phyloP scores from a whole-genome alignment of 805 yeast species.

The Candida loeiensis region DNA sequence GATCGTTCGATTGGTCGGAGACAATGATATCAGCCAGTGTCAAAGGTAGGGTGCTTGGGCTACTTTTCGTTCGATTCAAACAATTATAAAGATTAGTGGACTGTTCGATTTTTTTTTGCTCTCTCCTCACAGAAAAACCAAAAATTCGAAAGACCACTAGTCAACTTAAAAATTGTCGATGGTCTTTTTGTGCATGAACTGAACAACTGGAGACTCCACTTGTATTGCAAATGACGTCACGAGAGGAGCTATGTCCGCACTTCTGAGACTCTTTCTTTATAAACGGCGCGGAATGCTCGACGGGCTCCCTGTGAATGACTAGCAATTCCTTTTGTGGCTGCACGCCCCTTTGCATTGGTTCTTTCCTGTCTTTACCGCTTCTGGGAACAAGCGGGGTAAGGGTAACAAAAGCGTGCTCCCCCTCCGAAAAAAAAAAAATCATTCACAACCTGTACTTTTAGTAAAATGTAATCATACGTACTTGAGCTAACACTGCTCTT shows the following conservation, averaged over 20 bases:
- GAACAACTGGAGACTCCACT: not conserved
- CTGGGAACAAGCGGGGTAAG: conserved; percentile 8
- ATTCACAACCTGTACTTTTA: conserved; percentile 1
- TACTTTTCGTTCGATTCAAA: not conserved
- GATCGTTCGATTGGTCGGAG: not conserved
- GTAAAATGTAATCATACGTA: conserved; percentile 24
- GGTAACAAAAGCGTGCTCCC: conserved; percentile 1
- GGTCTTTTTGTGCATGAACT: not conserved
- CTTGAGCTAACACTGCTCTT: conserved; percentile 20
- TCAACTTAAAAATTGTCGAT: not conserved
- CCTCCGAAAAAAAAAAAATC: conserved; percentile 7
- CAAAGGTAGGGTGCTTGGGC: not conserved
- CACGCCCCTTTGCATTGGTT: not conserved
- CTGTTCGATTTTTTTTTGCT: conserved; percentile 3
- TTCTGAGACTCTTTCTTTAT: no score
- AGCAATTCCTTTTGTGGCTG: not conserved
- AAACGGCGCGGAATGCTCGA: no score
- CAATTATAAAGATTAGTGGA: conserved; percentile 3
- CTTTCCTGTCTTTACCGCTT: not conserved
- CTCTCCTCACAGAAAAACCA: conserved; percentile 1
- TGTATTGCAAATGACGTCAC: not conserved
- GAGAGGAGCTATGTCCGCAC: not conserved
- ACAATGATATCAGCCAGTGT: not conserved
- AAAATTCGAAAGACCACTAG: not conserved
- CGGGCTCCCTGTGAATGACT: not conserved